Evolutionary conservation across 2,329 filamentous ascomycete genomes (phyloP).

Genomic region (Amphichorda felina): DNA sequence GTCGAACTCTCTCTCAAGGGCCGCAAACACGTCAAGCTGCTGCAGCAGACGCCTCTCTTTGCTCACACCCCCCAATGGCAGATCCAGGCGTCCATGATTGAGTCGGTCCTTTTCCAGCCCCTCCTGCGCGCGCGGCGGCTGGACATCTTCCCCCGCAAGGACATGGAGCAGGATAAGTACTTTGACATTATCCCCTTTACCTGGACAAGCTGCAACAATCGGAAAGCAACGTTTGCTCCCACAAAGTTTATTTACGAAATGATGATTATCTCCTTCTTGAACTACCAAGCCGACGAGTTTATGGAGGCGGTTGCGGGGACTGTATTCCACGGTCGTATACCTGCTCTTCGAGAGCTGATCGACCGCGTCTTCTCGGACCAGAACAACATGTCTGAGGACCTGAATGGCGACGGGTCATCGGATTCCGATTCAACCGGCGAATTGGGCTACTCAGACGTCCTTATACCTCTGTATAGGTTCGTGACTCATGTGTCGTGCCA

Average conservation of each 20-base stretch:
- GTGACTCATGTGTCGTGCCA: not conserved
- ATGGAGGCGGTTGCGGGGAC: not conserved
- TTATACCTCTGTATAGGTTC: not conserved
- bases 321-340: not conserved
- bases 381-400: not conserved
- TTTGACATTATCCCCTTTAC: slow-evolving; percentile 1
- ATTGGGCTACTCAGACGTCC: not conserved
- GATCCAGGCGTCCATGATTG: not conserved
- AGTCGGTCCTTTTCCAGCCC: not conserved
- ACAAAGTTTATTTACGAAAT: not conserved
- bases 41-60: slow-evolving; percentile 1
- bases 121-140: not conserved
- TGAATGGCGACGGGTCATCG: not conserved
- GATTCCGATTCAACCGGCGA: not conserved
- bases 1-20: not conserved
- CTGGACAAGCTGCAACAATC: slow-evolving; percentile 1
- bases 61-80: not conserved
- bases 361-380: not conserved
- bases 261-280: not conserved
- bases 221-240: not conserved
- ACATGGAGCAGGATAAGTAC: slow-evolving; percentile 2
- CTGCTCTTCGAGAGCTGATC: not conserved
- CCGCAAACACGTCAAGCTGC: slow-evolving; percentile 2
- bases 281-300: not conserved
- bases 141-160: not conserved